Base-by-base conservation (phyloP, 352 stramenopile genomes). In the Phytophthora citricola region DNA sequence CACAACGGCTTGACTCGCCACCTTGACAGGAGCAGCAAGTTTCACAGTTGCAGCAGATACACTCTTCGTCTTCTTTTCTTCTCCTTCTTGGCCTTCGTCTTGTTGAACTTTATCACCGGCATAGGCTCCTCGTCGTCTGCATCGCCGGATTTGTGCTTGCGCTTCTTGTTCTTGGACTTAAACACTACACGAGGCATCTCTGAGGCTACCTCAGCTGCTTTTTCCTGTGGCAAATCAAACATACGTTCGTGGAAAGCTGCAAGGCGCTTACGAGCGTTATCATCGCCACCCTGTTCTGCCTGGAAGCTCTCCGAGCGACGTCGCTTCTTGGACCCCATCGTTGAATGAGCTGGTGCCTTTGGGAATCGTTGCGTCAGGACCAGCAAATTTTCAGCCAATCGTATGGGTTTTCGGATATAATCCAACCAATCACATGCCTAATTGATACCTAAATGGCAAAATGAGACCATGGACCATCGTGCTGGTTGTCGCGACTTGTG, bases 171-270 rank as follows among this genome's bases (percentile, higher is more conserved):
- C 12, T 74, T 66, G 0, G 43, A 4, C 58, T 81, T 91, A 62
- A 80, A 85, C 66, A 80, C 69, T 31, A 86, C 76, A 11, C 71
- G 56, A 5, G 76, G 69, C 29, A 79, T 63, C 1, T 69, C 71
- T 2, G 44, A 11, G 5, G 29, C 22, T 22, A 20, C 8, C 1
- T 17, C 27, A 8, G 17, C 6, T 31, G 53, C 40, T 31, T 41
- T 56, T 54, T 46, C 70, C 56, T 44, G 58, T 9, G 64, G 74
- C 15, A 77, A 34, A 34, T 90, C 78, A 53, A 93, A 91, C 79
- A 93, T 89, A 5, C 69, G 70, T 38, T 59, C 69, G 6, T 72
- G 73, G 66, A 93, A 93, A 15, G 73, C 75, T 22, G 47, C 73
- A 12, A 90, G 56, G 4, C 81, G 73, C 58, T 82, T 52, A 55